Evolutionary conservation across 805 yeast species (phyloP).

Genomic region (Cyberlindnera xylosilytica): DNA sequence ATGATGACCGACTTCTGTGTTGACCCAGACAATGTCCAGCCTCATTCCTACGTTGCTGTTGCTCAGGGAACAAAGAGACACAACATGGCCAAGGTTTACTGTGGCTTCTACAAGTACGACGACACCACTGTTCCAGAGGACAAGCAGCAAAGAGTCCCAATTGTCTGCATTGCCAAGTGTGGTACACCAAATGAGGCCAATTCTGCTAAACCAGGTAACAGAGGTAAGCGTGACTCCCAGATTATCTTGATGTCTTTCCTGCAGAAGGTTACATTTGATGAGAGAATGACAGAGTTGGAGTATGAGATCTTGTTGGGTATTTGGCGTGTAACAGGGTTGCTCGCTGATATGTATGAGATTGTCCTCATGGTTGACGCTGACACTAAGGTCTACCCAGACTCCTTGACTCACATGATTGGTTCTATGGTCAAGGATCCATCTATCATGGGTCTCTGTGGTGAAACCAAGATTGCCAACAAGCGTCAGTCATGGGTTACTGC

Average conservation of each 20-base stretch:
- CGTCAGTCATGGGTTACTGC: conserved; percentile 84
- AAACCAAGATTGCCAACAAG: conserved; percentile 86
- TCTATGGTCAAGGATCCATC: conserved; percentile 83
- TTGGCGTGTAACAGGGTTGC: conserved; percentile 81
- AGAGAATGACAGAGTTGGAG: conserved; percentile 90
- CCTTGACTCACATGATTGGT: conserved; percentile 85
- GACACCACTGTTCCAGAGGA: conserved; percentile 70
- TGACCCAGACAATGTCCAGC: conserved; percentile 70
- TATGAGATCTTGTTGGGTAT: conserved; percentile 71
- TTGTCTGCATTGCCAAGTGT: conserved; percentile 76
- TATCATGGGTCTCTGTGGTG: conserved; percentile 94
- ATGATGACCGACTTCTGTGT: conserved; percentile 81
- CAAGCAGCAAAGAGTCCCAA: conserved; percentile 83
- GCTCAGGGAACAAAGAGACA: conserved; percentile 94
- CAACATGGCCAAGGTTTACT: conserved; percentile 94
- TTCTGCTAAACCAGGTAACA: conserved; percentile 79
- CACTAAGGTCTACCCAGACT: conserved; percentile 83
- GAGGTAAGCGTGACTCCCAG: conserved; percentile 96
- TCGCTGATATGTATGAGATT: conserved; percentile 78
- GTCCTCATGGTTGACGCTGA: conserved; percentile 95
- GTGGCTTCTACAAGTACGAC: conserved; percentile 89
- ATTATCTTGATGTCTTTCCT: conserved; percentile 86
- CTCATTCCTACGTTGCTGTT: conserved; percentile 91
- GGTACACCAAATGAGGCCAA: conserved; percentile 80
- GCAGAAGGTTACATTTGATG: conserved; percentile 85